Conservation (phyloP, 495 filamentous ascomycete species). For the Daldinia childiae region DNA sequence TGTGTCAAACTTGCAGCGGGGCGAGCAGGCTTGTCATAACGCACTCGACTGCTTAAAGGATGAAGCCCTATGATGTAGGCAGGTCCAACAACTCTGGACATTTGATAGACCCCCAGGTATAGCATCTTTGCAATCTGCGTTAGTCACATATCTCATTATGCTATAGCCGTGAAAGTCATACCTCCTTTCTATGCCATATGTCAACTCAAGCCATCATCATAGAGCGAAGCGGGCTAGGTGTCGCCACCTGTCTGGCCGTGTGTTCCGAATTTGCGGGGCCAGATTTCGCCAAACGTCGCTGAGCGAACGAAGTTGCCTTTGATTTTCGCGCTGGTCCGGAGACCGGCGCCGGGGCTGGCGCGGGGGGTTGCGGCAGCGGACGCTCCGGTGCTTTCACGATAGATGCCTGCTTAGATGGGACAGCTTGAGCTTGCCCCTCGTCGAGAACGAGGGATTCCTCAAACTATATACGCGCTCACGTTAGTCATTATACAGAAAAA, state of each 20-base stretch:
- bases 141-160: constrained; percentile 25
- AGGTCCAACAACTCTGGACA: constrained; percentile 27
- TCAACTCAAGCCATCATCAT: constrained; percentile 67
- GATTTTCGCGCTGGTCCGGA: constrained; percentile 52
- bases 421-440: constrained; percentile 87
- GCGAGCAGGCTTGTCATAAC: constrained; percentile 8
- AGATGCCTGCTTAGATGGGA: constrained; percentile 63
- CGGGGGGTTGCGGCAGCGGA: constrained; percentile 52
- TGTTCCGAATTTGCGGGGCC: constrained; percentile 53
- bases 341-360: constrained; percentile 51
- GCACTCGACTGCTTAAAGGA: constrained; percentile 28
- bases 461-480: constrained; percentile 65
- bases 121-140: constrained; percentile 32
- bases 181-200: constrained; percentile 41
- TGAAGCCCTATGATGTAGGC: constrained; percentile 38
- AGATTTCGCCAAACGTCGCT: constrained; percentile 47
- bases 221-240: constrained; percentile 68
- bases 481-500: constrained; percentile 29
- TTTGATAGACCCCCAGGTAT: constrained; percentile 35
- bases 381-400: constrained; percentile 44
- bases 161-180: constrained; percentile 12
- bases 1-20: constrained; percentile 21
- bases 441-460: constrained; percentile 89
- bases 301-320: constrained; percentile 44
- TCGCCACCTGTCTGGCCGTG: constrained; percentile 53